Base-by-base conservation (phyloP, 208 protist genomes). In the Herpetomonas samuelpessoai region DNA sequence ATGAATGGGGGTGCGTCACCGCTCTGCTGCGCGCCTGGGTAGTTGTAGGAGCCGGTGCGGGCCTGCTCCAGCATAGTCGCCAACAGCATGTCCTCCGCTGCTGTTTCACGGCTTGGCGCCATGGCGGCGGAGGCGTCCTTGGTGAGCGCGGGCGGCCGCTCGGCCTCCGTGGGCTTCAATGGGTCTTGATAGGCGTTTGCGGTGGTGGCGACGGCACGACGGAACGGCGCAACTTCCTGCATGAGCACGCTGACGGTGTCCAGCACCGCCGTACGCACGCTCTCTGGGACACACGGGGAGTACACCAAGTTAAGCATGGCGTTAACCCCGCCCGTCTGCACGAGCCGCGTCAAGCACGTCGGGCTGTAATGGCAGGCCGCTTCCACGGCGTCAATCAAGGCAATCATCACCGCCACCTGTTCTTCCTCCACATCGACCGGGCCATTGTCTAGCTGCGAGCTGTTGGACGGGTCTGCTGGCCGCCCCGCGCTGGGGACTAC, bases 301-400 rank as follows among this genome's bases (percentile, higher is more conserved):
- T 89, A 85, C 27, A 76, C 76, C 14, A 93, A 55, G 49, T 93
- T 76, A 14, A 96, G 73, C 38, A 92, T 56, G 1, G 86, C 83
- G 24, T 71, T 73, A 7, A 93, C 78, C 10, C 83, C 80, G 24
- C 85, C 83, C 6, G 76, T 76, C 71, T 93, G 83, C 53, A 92
- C 86, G 48, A 93, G 68, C 12, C 81, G 79, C 0, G 71, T 80
- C 16, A 93, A 70, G n/a, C 68, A 70, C 21, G 72, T 54, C 21
- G 86, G 77, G 67, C 86, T 86, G 79, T 96, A 96, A 74, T 96
- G 89, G 71, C 89, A 96, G 14, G 79, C 77, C 22, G 86, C 86
- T 74, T 93, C 89, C 21, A 92, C 74, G 16, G 77, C 79, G 38
- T 96, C 86, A 9, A 92, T 76, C 27, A 79, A 66, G 3, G 89